Conservation (phyloP, 352 stramenopile species). For the Globisporangium megalacanthum region DNA sequence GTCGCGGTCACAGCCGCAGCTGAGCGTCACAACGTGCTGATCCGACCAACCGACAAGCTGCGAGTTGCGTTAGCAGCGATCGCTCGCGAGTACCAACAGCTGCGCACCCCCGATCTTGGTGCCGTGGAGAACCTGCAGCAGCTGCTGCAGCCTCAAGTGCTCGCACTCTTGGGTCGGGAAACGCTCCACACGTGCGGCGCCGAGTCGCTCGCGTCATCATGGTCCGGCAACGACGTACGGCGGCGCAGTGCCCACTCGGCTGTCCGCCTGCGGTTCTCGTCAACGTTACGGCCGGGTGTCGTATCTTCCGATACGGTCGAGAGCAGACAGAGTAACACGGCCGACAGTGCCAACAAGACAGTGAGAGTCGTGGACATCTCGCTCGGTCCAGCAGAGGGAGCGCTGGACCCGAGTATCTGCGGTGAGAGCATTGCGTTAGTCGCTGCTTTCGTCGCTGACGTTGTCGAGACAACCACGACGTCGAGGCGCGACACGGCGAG, state of each 20-base stretch:
- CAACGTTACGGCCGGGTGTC: neutral
- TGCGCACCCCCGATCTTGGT: conserved; percentile 33
- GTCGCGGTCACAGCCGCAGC: conserved; percentile 29
- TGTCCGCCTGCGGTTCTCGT: conserved; percentile 32
- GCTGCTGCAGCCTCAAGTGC: conserved; percentile 35
- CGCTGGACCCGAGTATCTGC: conserved; percentile 7
- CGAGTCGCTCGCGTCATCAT: conserved; percentile 17
- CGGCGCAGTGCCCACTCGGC: conserved; percentile 59
- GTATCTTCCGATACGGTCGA: neutral
- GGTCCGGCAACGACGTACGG: conserved; percentile 20
- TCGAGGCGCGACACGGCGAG: neutral
- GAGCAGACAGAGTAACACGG: neutral
- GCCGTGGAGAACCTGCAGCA: conserved; percentile 37
- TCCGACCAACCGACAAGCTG: conserved; percentile 19
- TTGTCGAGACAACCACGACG: neutral
- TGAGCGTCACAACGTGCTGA: conserved; percentile 13
- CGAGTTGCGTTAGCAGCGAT: conserved; percentile 13
- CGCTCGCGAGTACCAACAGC: conserved; percentile 27
- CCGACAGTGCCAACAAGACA: neutral
- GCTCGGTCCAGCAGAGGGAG: conserved; percentile 9
- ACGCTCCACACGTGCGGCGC: conserved; percentile 34
- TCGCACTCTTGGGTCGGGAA: conserved; percentile 27
- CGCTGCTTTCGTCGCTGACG: conserved; percentile 9
- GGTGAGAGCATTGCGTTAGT: conserved; percentile 9
- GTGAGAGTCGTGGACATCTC: conserved; percentile 13